These are phyloP conservation scores for Neckera pumila DNA, from an alignment of 225 moss, liverwort and hornwort species.

Conservation along the genomic window DNA sequence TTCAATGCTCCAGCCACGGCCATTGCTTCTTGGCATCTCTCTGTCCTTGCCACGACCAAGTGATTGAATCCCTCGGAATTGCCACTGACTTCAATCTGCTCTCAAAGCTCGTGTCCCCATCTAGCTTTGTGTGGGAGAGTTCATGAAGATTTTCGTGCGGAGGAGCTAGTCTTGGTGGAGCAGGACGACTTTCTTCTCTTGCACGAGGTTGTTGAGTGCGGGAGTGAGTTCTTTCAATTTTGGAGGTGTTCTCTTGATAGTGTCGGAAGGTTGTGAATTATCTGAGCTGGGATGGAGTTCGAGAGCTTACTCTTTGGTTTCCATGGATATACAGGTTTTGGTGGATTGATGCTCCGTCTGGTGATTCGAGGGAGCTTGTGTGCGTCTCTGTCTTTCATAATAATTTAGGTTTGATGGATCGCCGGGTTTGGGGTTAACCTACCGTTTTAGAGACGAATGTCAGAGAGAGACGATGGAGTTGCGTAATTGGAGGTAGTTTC, in stretches of 20 bases:
- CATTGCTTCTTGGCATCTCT: not conserved
- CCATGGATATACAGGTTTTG: not conserved
- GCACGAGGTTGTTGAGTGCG: not conserved
- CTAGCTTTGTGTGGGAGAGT: not conserved
- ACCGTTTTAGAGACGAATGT: not conserved
- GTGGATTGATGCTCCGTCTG: not conserved
- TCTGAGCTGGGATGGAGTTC: not conserved
- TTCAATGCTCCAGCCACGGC: not conserved
- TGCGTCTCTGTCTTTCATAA: not conserved
- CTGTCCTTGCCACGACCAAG: not conserved
- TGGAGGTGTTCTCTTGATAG: not conserved
- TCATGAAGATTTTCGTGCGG: not conserved
- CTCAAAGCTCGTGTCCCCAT: not conserved
- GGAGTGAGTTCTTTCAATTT: not conserved
- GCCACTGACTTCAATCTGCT: not conserved
- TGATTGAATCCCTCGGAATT: not conserved
- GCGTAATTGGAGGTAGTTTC: constrained; percentile 2
- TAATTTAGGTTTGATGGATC: not conserved
- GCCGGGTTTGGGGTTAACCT: not conserved
- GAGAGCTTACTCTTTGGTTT: not conserved
- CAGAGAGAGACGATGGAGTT: constrained; percentile 3
- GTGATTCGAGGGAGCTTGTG: not conserved
- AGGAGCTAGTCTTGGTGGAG: not conserved
- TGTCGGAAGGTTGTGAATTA: not conserved
- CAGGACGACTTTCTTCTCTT: not conserved